Conservation (phyloP, 2,329 filamentous ascomycete genomes). For the Colletotrichum aenigma region DNA sequence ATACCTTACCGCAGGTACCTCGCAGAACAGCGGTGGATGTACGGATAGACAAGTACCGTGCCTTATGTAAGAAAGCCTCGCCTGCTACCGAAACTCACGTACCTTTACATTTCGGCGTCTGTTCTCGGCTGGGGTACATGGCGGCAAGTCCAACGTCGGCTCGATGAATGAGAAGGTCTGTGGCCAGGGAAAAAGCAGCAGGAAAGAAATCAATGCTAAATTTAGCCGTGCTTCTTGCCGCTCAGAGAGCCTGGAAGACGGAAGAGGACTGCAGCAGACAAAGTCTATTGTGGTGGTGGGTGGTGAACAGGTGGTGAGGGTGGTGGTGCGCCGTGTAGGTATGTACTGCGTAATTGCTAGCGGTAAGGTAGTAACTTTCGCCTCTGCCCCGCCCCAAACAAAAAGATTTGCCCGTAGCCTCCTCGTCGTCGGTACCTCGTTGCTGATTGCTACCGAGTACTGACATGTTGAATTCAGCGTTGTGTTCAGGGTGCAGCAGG, state of each 20-base stretch:
- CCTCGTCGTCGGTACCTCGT: not conserved
- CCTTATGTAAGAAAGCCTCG: not conserved
- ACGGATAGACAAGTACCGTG: not conserved
- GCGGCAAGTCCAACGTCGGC: not conserved
- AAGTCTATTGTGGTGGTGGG: not conserved
- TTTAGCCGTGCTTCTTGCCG: not conserved
- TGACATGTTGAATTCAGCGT: not conserved
- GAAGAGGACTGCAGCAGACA: not conserved
- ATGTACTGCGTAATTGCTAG: not conserved
- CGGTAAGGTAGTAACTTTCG: not conserved
- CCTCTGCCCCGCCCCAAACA: not conserved
- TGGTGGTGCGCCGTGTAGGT: not conserved
- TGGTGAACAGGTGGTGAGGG: not conserved
- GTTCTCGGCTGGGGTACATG: not conserved
- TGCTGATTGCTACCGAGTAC: not conserved
- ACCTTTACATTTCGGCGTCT: not conserved
- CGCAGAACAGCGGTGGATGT: not conserved
- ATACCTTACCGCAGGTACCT: not conserved
- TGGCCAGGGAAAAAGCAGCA: not conserved
- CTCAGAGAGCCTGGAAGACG: not conserved
- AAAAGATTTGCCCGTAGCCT: not conserved
- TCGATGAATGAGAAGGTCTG: not conserved
- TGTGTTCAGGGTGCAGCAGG: not conserved
- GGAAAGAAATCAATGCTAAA: not conserved
- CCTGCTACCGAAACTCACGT: not conserved